These are phyloP conservation scores for Hypoxylon cercidicola DNA, from an alignment of 495 filamentous ascomycete species.

Conservation along the genomic window DNA sequence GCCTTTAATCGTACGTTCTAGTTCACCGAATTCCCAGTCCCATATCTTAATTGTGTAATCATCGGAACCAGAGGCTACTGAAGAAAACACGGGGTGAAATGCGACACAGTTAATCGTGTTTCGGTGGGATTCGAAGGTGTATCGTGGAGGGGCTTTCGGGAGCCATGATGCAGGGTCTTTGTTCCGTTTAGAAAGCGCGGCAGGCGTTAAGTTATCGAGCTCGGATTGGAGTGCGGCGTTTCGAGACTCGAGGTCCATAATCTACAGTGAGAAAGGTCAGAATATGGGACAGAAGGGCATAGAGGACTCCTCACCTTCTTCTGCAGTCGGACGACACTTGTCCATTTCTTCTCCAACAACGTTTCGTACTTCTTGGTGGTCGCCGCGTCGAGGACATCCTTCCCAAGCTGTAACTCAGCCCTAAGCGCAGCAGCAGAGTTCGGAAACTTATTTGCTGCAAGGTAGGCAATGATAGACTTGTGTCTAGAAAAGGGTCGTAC, in stretches of 20 bases:
- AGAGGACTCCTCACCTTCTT: constrained; percentile 72
- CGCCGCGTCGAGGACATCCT: constrained; percentile 73
- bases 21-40: constrained; percentile 96
- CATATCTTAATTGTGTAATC: constrained; percentile 92
- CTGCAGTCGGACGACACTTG: constrained; percentile 87
- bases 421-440: too few relatives aligned
- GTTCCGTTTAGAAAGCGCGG: constrained; percentile 78
- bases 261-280: constrained; percentile 51
- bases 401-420: too few relatives aligned
- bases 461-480: neutral
- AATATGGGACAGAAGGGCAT: constrained; percentile 9
- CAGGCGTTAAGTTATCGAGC: constrained; percentile 83
- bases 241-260: constrained; percentile 90
- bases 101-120: constrained; percentile 87
- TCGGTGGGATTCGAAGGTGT: constrained; percentile 87
- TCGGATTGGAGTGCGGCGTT: constrained; percentile 78
- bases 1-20: constrained; percentile 91
- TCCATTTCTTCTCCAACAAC: constrained; percentile 96
- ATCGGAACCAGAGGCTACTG: constrained; percentile 91
- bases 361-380: constrained; percentile 90
- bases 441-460: neutral
- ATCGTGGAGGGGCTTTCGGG: constrained; percentile 78
- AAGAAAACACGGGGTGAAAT: constrained; percentile 94
- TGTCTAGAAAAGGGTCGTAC: neutral
- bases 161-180: constrained; percentile 90